phyloP scores from a whole-genome alignment of 768 basidiomycete genomes.

The Russula sp. region DNA sequence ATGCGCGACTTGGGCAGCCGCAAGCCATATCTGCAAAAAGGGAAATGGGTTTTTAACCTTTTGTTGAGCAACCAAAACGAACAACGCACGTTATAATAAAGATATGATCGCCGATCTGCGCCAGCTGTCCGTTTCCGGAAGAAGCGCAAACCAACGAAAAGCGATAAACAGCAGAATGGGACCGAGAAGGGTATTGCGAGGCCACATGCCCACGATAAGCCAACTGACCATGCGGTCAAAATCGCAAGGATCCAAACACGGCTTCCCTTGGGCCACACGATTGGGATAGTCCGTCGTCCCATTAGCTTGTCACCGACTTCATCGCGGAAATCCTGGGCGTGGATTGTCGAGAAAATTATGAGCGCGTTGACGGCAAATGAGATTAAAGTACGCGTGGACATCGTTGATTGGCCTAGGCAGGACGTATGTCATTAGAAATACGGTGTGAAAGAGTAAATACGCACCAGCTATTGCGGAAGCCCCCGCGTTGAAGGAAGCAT shows the following conservation, averaged over 20 bases:
- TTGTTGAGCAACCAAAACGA: background rate
- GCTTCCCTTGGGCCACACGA: conserved; percentile 28
- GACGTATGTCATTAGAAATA: background rate
- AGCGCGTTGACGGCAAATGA: conserved; percentile 34
- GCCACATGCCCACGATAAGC: conserved; percentile 29
- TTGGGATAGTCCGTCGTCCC: conserved; percentile 38
- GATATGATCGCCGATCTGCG: conserved; percentile 34
- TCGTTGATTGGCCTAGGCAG: background rate
- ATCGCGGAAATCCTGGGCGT: conserved; percentile 40
- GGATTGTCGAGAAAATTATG: conserved; percentile 40
- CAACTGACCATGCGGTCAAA: conserved; percentile 33
- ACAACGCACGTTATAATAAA: conserved; percentile 36
- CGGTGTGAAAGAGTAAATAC: background rate
- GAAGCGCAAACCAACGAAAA: conserved; percentile 32
- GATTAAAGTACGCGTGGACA: conserved; percentile 4
- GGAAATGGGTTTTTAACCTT: background rate
- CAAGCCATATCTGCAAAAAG: conserved; percentile 14
- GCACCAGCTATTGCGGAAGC: conserved; percentile 28
- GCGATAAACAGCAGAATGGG: conserved; percentile 26
- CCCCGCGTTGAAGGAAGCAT: conserved; percentile 32
- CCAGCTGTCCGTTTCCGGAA: conserved; percentile 20
- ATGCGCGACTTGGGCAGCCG: conserved; percentile 17
- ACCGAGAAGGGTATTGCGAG: conserved; percentile 23
- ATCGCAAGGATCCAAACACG: conserved; percentile 31
- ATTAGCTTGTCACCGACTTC: conserved; percentile 35